phyloP scores from a whole-genome alignment of 495 filamentous ascomycete species.

The Xylaria castorea region DNA sequence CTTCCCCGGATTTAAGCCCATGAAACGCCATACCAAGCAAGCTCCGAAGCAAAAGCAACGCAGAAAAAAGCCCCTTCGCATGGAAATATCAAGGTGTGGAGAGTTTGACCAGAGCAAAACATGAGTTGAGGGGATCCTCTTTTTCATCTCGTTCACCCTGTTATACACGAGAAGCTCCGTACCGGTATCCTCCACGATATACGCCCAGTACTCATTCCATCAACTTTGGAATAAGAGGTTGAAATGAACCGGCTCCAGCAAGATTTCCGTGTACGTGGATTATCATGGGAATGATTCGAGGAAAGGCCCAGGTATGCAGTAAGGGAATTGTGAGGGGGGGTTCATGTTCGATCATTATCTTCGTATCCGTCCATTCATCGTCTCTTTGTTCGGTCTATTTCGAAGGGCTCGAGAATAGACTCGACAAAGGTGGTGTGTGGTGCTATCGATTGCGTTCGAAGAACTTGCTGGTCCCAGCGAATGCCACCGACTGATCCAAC shows the following conservation, averaged over 20 bases:
- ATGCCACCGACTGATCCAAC: slow-evolving; percentile 94
- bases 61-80: background rate
- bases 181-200: slow-evolving; percentile 10
- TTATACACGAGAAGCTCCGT: background rate
- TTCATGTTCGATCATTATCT: slow-evolving; percentile 11
- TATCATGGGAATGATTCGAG: slow-evolving; percentile 10
- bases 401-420: background rate
- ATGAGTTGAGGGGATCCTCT: slow-evolving; percentile 6
- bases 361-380: slow-evolving; percentile 21
- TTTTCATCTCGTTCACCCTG: background rate
- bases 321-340: background rate
- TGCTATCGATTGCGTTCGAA: slow-evolving; percentile 83
- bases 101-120: background rate
- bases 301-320: background rate
- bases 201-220: background rate
- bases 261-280: slow-evolving; percentile 5
- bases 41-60: background rate
- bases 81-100: background rate
- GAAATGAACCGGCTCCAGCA: background rate
- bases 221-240: background rate
- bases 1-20: background rate
- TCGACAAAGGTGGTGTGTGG: background rate
- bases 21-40: slow-evolving; percentile 6
- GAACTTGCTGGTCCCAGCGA: slow-evolving; percentile 83
- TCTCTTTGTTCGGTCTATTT: background rate